Base-by-base conservation (phyloP, 192 early-diverging fungal species). In the Backusella westeae region DNA sequence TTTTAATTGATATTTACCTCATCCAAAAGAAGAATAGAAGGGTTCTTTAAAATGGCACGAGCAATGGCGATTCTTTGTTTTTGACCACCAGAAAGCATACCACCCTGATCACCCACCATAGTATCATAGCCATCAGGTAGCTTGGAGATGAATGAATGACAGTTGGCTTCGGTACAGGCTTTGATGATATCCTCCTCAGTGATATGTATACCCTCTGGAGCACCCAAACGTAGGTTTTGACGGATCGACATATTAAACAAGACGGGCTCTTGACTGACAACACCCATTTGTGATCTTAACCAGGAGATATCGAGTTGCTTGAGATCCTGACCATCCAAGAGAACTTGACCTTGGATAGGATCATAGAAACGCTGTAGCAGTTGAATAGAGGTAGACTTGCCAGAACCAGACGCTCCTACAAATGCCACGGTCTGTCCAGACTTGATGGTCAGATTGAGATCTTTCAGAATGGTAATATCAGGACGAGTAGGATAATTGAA, bases 51-150 rank as follows among this genome's bases (percentile, higher is more conserved):
- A 72, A 98, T 85, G 12, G 95, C 94, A 36, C 96, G 89, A 29
- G 96, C 96, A 86, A 98, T 97, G 44, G 96, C 95, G 75, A 97
- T 94, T 71, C 97, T 91, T 87, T 97, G 96, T 83, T 97, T 97
- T 79, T 97, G 96, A 23, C 95, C 95, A 53, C 95, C 96, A 46
- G 91, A 93, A 14, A 97, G 76, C 71, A 86, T 79, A 69, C 92
- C 87, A 23, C 90, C 91, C 34, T 86, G 78, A 78, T 96, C 94
- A 76, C 96, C 96, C 26, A 96, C 94, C 29, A 81, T 76, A 6
- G 95, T 97, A 69, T 94, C 89, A 80, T 94, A 95, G 17, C 89
- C 89, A 42, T 94, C 81, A 6, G 96, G 95, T n/a, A 97, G 80
- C 74, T 90, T 88, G 70, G 78, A 77, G 74, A 98, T 95, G 75